These are phyloP conservation scores for Trichomonas gallinae DNA, from an alignment of 208 protist species.

Conservation along the genomic window DNA sequence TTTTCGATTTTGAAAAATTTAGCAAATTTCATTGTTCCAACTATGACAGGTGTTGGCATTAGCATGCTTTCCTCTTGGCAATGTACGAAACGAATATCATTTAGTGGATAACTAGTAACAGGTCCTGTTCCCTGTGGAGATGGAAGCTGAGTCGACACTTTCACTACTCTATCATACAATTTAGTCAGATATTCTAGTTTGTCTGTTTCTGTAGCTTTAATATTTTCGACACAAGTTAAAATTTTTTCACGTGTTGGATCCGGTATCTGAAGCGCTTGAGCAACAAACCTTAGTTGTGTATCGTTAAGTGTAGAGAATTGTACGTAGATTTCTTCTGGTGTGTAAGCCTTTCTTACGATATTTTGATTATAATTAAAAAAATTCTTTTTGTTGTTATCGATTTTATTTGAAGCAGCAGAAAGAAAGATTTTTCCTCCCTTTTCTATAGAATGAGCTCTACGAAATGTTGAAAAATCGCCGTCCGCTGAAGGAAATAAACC, in stretches of 20 bases:
- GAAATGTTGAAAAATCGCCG: background rate
- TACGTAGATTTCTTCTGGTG: background rate
- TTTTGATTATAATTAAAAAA: background rate
- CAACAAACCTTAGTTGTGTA: background rate
- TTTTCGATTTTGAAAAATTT: background rate
- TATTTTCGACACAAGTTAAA: background rate
- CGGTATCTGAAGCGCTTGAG: background rate
- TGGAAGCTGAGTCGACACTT: background rate
- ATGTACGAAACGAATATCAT: background rate
- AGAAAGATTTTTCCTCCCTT: background rate
- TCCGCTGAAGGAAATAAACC: background rate
- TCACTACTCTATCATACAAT: background rate
- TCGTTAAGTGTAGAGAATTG: background rate
- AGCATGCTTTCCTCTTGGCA: background rate
- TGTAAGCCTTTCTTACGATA: background rate
- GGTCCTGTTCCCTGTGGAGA: background rate
- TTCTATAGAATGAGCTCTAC: background rate
- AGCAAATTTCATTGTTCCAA: background rate
- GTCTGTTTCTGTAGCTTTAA: background rate
- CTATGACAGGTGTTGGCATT: background rate
- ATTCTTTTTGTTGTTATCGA: background rate
- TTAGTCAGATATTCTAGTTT: background rate
- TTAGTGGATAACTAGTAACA: background rate
- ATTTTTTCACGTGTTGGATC: background rate
- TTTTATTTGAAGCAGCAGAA: background rate